Evolutionary conservation across 805 yeast genomes (phyloP), one percentile per base, ranked within the genome.

Genomic region (Candida chilensis): DNA sequence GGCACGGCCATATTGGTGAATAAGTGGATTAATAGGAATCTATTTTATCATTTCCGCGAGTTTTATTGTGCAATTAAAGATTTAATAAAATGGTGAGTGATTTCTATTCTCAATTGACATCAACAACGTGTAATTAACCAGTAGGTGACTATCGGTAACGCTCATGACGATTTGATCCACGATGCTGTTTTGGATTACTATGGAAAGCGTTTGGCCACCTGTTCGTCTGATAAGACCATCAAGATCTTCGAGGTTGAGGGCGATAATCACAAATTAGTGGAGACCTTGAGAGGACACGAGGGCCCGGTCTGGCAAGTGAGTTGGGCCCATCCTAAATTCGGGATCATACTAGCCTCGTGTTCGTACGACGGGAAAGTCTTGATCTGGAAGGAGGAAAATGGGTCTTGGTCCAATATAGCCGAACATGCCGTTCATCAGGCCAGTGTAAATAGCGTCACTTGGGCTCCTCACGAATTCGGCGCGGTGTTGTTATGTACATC

Each of bases 271-370:
- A 80, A 71, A 49, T 65, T 87, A 30, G 68, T 81, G 13, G 96
- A 87, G 41, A 88, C 97, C 1, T 64, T 92, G 39, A 67, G 73
- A 29, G 96, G 94, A 22, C 98, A 92, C 55, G 96, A 87, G 38
- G 98, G 97, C 20, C 97, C 98, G 9, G 96, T 92, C 28, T 92
- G 98, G 98, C 95, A 90, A 60, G 94, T 87, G 14, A 75, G 85
- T 32, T 92, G 98, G 98, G 97, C 97, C 3, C 98, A 92, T 52
- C 98, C 98, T 19, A 90, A 90, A 54, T 92, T 90, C 50, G 98
- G 98, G 24, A 80, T 86, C 10, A 85, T 90, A 39, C 67, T 92
- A 40, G 98, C 98, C 1, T 81, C 95, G 16, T 85, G 95, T 44
- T 86, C 96, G 2, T 92, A 86, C 50, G 96, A 92, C 51, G 98